Conservation (phyloP, 148 eudicot genomes). For the Polygonum maritimum region DNA sequence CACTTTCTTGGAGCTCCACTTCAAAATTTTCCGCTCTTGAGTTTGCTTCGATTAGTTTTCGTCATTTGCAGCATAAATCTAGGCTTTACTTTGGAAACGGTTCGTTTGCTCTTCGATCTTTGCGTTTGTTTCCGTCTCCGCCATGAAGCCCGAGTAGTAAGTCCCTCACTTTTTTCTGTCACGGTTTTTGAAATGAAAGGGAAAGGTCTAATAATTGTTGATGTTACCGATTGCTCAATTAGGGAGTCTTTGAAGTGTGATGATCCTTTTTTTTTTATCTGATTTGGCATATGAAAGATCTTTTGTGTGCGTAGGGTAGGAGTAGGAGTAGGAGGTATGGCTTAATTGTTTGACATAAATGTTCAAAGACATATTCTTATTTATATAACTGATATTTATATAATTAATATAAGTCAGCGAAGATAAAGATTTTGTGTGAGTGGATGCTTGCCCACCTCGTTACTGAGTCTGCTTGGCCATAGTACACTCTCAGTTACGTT, state of each 20-base stretch:
- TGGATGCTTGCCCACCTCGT: too few species aligned
- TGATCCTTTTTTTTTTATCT: neutral
- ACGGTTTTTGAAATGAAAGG: neutral
- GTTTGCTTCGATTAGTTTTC: neutral
- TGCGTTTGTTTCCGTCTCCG: neutral
- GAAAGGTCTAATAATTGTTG: neutral
- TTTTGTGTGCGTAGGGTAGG: neutral
- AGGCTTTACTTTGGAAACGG: constrained; percentile 5
- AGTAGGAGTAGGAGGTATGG: too few species aligned
- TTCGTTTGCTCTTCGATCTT: neutral
- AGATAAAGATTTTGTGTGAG: too few species aligned
- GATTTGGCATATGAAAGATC: neutral
- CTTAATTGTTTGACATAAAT: too few species aligned
- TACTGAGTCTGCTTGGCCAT: too few species aligned
- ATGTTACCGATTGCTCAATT: neutral
- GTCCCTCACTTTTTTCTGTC: neutral
- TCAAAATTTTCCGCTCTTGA: neutral
- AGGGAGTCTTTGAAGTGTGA: constrained; percentile 2
- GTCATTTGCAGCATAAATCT: constrained; percentile 7
- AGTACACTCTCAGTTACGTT: too few species aligned
- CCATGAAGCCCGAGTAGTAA: constrained; percentile 19
- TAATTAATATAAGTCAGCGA: too few species aligned
- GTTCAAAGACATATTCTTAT: too few species aligned
- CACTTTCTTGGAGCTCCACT: neutral
- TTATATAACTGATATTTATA: too few species aligned